Percentiles rank a stretch among this genome's conserved stretches.
Conservation (phyloP, 805 yeast genomes). For the Yamadazyma tumulicola region DNA sequence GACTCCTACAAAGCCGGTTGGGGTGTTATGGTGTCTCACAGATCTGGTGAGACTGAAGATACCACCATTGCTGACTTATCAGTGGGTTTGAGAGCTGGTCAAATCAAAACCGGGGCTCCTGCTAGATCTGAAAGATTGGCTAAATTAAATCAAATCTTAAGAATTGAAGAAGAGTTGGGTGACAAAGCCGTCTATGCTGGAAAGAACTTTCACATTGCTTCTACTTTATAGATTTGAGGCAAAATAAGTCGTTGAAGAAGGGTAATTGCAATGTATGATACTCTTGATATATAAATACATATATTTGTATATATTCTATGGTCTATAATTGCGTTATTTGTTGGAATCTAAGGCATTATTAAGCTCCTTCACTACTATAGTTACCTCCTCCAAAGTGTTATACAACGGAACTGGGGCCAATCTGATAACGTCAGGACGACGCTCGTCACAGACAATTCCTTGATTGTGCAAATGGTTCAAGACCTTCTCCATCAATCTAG, state of each 20-base stretch:
- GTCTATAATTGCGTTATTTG: neutral
- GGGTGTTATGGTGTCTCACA: slow-evolving; percentile 99
- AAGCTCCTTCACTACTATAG: slow-evolving; percentile 39
- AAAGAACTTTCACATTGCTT: slow-evolving; percentile 69
- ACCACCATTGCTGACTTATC: slow-evolving; percentile 95
- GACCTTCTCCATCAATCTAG: slow-evolving; percentile 59
- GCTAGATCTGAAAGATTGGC: slow-evolving; percentile 99
- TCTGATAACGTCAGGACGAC: slow-evolving; percentile 87
- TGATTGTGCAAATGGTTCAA: slow-evolving; percentile 44
- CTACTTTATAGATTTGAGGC: slow-evolving; percentile 35
- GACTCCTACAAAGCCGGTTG: slow-evolving; percentile 94
- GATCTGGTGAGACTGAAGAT: slow-evolving; percentile 99
- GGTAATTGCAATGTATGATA: no score
- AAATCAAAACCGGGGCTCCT: slow-evolving; percentile 99
- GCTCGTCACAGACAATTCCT: slow-evolving; percentile 82
- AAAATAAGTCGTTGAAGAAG: no score
- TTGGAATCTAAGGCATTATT: neutral
- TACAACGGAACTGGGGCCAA: slow-evolving; percentile 86
- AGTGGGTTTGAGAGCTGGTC: slow-evolving; percentile 98
- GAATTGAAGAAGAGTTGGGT: slow-evolving; percentile 98
- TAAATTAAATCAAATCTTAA: slow-evolving; percentile 95
- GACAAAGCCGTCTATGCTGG: slow-evolving; percentile 97
- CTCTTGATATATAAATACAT: no score
- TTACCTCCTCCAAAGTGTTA: slow-evolving; percentile 69
- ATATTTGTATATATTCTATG: neutral